Evolutionary conservation across 1,284 basidiomycete genomes (phyloP).

Genomic region (Sanguinoderma infundibulare): DNA sequence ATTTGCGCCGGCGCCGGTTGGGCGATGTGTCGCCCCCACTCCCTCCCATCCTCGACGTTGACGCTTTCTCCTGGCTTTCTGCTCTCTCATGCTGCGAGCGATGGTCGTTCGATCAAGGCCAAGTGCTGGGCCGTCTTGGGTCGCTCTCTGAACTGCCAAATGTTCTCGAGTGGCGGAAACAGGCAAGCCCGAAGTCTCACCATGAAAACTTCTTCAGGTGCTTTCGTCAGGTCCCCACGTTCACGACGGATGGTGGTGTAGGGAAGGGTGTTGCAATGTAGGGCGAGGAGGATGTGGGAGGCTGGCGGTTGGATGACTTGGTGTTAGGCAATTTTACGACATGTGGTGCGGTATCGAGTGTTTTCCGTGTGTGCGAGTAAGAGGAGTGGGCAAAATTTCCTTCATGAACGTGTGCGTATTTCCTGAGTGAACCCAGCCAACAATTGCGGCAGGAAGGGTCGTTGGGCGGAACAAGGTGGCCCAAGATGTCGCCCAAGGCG

Average conservation of each 20-base stretch:
- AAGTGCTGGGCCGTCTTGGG: neutral
- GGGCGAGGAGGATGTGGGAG: neutral
- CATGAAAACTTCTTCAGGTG: neutral
- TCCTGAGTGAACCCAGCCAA: constrained; percentile 17
- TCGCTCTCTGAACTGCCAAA: neutral
- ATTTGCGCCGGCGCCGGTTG: no score
- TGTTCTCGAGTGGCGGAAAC: neutral
- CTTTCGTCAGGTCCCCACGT: neutral
- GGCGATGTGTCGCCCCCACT: neutral
- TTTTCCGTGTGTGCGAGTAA: constrained; percentile 8
- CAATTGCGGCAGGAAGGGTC: constrained; percentile 8
- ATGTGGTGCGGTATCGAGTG: constrained; percentile 5
- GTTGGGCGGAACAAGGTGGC: constrained; percentile 19
- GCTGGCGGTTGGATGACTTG: constrained; percentile 4
- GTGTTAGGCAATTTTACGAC: constrained; percentile 8
- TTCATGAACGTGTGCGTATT: constrained; percentile 19
- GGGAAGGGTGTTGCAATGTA: neutral
- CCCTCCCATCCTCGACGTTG: constrained; percentile 12
- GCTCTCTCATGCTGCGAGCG: constrained; percentile 7
- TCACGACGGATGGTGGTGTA: neutral
- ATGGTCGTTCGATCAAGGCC: constrained; percentile 4
- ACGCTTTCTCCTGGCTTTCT: constrained; percentile 13
- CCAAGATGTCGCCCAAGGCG: constrained; percentile 26
- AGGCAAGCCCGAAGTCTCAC: neutral
- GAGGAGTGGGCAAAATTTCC: constrained; percentile 14